A percentile compares a stretch with the other conserved stretches of the same genome.
Conservation (phyloP, 1,284 basidiomycete genomes). For the Anthracocystis panici-leucophaei region DNA sequence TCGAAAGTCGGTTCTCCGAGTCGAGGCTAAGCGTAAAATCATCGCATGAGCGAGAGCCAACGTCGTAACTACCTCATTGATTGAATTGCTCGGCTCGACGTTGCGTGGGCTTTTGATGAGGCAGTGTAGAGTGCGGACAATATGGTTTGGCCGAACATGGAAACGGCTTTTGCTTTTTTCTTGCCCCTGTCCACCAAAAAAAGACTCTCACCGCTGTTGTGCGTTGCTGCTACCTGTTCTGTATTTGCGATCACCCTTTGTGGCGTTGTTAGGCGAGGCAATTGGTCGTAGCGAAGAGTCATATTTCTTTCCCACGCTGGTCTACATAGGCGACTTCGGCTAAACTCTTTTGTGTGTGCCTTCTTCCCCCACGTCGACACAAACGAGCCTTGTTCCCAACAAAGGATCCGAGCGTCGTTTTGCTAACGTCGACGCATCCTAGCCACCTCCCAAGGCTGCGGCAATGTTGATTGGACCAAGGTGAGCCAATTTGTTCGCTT, state of each 20-base stretch:
- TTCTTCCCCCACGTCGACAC: neutral
- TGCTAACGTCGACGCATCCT: neutral
- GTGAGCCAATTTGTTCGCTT: neutral
- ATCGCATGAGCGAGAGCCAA: neutral
- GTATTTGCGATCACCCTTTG: too few relatives aligned
- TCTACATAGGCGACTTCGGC: neutral
- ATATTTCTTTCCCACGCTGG: constrained; percentile 1
- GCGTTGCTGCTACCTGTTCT: too few relatives aligned
- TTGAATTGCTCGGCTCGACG: too few relatives aligned
- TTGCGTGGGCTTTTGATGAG: neutral
- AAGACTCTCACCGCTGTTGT: too few relatives aligned
- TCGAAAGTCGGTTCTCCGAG: too few relatives aligned
- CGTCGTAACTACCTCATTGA: neutral
- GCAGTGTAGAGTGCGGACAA: neutral
- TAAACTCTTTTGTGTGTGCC: neutral
- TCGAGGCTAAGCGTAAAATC: too few relatives aligned
- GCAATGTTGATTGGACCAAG: too few relatives aligned
- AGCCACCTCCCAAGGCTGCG: too few relatives aligned
- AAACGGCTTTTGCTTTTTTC: neutral
- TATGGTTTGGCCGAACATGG: neutral
- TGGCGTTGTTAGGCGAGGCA: neutral
- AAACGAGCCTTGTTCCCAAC: neutral
- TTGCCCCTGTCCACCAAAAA: too few relatives aligned
- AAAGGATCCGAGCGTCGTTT: neutral
- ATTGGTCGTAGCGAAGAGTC: neutral